phyloP scores from a whole-genome alignment of 2,329 filamentous ascomycete genomes.

The Aspergillus arachidicola region DNA sequence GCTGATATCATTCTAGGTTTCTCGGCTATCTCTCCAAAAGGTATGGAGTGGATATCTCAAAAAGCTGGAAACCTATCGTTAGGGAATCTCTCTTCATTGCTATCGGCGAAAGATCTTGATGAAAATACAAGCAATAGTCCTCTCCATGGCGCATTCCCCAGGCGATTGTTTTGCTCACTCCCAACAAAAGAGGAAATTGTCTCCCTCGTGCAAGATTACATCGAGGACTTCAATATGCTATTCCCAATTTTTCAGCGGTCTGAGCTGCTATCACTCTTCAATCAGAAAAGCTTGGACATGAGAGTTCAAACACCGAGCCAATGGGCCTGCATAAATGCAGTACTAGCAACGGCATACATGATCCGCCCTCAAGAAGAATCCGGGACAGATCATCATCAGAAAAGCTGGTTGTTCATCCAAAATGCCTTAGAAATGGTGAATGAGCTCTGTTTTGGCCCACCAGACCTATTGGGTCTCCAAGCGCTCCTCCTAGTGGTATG shows the following conservation, averaged over 20 bases:
- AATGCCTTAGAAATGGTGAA: slow-evolving; percentile 17
- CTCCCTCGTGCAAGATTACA: slow-evolving; percentile 13
- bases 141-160: slow-evolving; percentile 7
- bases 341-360: slow-evolving; percentile 18
- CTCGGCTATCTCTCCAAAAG: slow-evolving; percentile 13
- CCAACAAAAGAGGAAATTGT: slow-evolving; percentile 15
- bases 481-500: slow-evolving; percentile 20
- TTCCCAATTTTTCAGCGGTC: slow-evolving; percentile 17
- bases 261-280: slow-evolving; percentile 15
- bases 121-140: not conserved
- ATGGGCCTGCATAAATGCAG: slow-evolving; percentile 19
- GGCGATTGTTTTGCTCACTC: slow-evolving; percentile 12
- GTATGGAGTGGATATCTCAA: slow-evolving; percentile 18
- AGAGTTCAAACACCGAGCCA: slow-evolving; percentile 10
- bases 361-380: slow-evolving; percentile 6
- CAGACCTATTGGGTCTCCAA: slow-evolving; percentile 18
- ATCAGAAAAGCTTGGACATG: slow-evolving; percentile 6
- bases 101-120: not conserved
- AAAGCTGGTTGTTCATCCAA: slow-evolving; percentile 21
- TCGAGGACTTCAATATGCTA: slow-evolving; percentile 16
- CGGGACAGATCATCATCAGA: slow-evolving; percentile 13
- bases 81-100: not conserved
- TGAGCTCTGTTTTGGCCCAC: slow-evolving; percentile 17
- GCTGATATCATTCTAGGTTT: slow-evolving; percentile 12
- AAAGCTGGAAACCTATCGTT: slow-evolving; percentile 7